Percentiles rank a stretch among this genome's conserved stretches.
Evolutionary conservation across 495 filamentous ascomycete genomes (phyloP).

Genomic region (Echria macrotheca): DNA sequence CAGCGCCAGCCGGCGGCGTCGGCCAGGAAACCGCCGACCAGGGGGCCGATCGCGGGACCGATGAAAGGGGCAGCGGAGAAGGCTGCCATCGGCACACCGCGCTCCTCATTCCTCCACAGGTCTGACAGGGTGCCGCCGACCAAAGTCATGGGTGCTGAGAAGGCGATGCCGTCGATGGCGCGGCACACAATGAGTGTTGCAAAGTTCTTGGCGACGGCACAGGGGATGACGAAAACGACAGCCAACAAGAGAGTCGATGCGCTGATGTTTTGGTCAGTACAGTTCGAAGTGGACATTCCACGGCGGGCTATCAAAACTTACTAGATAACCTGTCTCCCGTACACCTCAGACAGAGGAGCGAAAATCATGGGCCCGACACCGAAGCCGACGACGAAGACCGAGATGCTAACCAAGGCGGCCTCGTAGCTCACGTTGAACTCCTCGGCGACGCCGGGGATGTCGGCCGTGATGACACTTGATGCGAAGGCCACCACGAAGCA

Average conservation of each 20-base stretch:
- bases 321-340: slow-evolving; percentile 66
- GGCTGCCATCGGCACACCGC: slow-evolving; percentile 81
- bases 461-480: slow-evolving; percentile 63
- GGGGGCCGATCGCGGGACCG: slow-evolving; percentile 66
- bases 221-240: slow-evolving; percentile 72
- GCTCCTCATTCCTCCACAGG: slow-evolving; percentile 73
- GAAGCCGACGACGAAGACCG: slow-evolving; percentile 74
- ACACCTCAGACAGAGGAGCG: slow-evolving; percentile 68
- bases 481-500: slow-evolving; percentile 63
- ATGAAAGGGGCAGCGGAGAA: slow-evolving; percentile 76
- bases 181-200: slow-evolving; percentile 67
- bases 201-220: slow-evolving; percentile 69
- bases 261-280: slow-evolving; percentile 9
- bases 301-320: slow-evolving; percentile 8
- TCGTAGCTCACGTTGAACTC: slow-evolving; percentile 60
- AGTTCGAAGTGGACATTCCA: not conserved
- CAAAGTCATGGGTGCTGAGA: slow-evolving; percentile 77
- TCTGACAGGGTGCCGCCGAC: slow-evolving; percentile 79
- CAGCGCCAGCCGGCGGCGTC: slow-evolving; percentile 71
- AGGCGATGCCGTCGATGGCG: slow-evolving; percentile 72
- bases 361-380: slow-evolving; percentile 80
- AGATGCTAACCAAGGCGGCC: slow-evolving; percentile 61
- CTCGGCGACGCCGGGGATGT: slow-evolving; percentile 52
- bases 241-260: slow-evolving; percentile 56
- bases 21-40: slow-evolving; percentile 69